A percentile compares a stretch with the other conserved stretches of the same genome.
These are phyloP conservation scores for Oryza meridionalis DNA, from an alignment of 176 grass and related monocot species.

Conservation along the genomic window DNA sequence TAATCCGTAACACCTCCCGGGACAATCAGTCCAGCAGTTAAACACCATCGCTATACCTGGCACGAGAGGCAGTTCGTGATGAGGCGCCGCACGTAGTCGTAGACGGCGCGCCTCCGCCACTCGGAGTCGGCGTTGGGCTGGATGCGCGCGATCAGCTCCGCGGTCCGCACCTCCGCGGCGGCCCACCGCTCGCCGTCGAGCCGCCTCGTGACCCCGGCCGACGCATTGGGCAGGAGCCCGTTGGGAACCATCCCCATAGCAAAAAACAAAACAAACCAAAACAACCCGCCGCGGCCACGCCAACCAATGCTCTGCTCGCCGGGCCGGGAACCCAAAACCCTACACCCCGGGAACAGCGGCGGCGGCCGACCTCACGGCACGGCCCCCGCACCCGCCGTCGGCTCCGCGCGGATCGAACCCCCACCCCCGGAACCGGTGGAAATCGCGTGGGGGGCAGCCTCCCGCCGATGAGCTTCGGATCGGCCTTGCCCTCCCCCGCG, in stretches of 20 bases:
- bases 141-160: conserved; percentile 72
- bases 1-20: neutral
- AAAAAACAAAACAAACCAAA: neutral
- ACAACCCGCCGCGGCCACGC: neutral
- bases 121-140: conserved; percentile 82
- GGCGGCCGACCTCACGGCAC: neutral
- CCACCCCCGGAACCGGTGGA: conserved; percentile 1
- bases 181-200: conserved; percentile 70
- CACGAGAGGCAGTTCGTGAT: conserved; percentile 81
- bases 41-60: conserved; percentile 45
- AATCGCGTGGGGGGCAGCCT: neutral
- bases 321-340: conserved; percentile 18
- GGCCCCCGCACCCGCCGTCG: conserved; percentile 4
- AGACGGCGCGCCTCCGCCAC: conserved; percentile 65
- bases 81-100: conserved; percentile 66
- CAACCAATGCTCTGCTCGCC: conserved; percentile 33
- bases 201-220: conserved; percentile 45
- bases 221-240: conserved; percentile 73
- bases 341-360: neutral
- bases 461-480: conserved; percentile 23
- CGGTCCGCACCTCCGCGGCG: conserved; percentile 62
- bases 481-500: neutral
- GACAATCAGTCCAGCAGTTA: neutral
- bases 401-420: conserved; percentile 32
- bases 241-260: conserved; percentile 59